Evolutionary conservation across 768 basidiomycete genomes (phyloP).

Genomic region (Suillus sp.): DNA sequence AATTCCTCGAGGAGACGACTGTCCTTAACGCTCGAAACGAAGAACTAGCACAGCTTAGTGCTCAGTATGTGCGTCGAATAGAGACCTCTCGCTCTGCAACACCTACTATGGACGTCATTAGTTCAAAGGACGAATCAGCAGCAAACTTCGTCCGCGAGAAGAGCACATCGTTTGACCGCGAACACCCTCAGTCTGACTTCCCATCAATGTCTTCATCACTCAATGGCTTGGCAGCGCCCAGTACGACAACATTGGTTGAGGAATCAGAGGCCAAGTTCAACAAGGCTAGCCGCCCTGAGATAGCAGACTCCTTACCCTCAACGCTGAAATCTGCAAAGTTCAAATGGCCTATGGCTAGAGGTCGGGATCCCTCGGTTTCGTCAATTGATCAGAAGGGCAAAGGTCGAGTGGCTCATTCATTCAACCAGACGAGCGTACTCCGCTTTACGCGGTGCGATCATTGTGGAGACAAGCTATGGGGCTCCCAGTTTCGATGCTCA

Average conservation of each 20-base stretch:
- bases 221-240: conserved; percentile 22
- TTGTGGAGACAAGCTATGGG: conserved; percentile 99
- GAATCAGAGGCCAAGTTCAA: conserved; percentile 32
- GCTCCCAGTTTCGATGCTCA: conserved; percentile 89
- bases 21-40: conserved; percentile 91
- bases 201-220: conserved; percentile 18
- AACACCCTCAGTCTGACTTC: conserved; percentile 18
- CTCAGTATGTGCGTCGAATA: conserved; percentile 78
- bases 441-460: conserved; percentile 93
- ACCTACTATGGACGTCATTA: conserved; percentile 16
- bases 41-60: conserved; percentile 85
- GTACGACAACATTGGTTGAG: conserved; percentile 26
- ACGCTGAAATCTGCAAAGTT: conserved; percentile 61
- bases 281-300: conserved; percentile 32
- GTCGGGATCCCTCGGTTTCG: conserved; percentile 45
- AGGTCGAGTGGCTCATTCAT: conserved; percentile 67
- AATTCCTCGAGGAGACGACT: conserved; percentile 89
- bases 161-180: conserved; percentile 34
- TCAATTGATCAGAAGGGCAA: conserved; percentile 43
- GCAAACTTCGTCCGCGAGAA: conserved; percentile 23
- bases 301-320: conserved; percentile 46
- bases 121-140: conserved; percentile 10
- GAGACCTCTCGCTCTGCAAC: conserved; percentile 43
- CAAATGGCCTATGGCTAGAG: conserved; percentile 68
- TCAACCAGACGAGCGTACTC: conserved; percentile 86